A percentile compares a stretch with the other conserved stretches of the same genome.
Conservation (phyloP, 2,329 filamentous ascomycete species). For the Trichoderma breve region DNA sequence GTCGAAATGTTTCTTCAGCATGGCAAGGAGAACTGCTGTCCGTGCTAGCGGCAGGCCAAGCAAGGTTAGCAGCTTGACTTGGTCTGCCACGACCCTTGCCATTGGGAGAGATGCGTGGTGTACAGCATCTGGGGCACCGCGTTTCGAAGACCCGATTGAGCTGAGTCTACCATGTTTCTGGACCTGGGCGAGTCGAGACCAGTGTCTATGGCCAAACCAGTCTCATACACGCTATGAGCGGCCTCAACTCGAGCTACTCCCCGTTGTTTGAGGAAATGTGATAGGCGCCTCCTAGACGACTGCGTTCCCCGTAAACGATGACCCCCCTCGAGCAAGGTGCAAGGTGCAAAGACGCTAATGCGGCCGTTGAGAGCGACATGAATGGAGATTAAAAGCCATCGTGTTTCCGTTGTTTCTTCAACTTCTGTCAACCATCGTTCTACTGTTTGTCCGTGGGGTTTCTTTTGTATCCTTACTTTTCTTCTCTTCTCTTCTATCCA, state of each 20-base stretch:
- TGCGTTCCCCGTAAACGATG: slow-evolving; percentile 15
- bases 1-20: not conserved
- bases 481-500: slow-evolving; percentile 29
- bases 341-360: not conserved
- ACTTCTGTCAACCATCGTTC: slow-evolving; percentile 28
- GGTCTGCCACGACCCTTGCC: not conserved
- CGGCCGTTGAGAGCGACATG: not conserved
- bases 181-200: slow-evolving; percentile 2
- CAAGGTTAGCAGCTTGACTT: not conserved
- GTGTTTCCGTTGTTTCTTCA: slow-evolving; percentile 23
- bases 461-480: slow-evolving; percentile 30
- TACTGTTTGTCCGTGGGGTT: slow-evolving; percentile 27
- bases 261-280: slow-evolving; percentile 17
- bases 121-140: slow-evolving; percentile 1
- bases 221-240: slow-evolving; percentile 20
- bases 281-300: slow-evolving; percentile 15
- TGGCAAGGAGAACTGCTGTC: not conserved
- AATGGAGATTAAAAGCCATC: slow-evolving; percentile 27
- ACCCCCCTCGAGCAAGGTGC: not conserved
- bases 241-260: slow-evolving; percentile 1
- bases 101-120: not conserved
- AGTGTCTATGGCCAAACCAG: slow-evolving; percentile 20
- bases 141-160: slow-evolving; percentile 12
- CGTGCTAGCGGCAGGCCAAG: not conserved
- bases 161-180: slow-evolving; percentile 3